phyloP scores from a whole-genome alignment of 768 basidiomycete genomes.

The Agaricus blazei region DNA sequence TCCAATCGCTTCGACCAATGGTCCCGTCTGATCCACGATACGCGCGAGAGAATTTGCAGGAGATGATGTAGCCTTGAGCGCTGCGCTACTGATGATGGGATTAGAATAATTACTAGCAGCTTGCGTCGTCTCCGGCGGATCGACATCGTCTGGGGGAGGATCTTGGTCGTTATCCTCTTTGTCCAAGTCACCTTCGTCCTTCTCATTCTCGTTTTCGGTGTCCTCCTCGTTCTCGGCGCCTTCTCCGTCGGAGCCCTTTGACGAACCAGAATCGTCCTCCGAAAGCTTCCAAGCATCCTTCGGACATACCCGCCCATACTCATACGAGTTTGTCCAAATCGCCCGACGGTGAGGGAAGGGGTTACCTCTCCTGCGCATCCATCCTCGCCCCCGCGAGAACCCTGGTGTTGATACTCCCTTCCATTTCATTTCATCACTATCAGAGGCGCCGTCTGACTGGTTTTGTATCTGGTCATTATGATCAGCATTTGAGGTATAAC shows the following conservation, averaged over 20 bases:
- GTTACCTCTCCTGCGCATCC: not conserved
- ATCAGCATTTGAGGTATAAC: constrained; percentile 13
- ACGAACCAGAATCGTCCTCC: constrained; percentile 2
- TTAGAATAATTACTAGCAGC: not conserved
- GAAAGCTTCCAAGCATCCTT: no score
- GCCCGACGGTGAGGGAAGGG: not conserved
- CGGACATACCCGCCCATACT: no score
- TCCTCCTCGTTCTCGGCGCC: constrained; percentile 12
- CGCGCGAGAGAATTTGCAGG: constrained; percentile 18
- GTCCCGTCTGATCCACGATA: constrained; percentile 27
- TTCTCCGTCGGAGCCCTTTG: constrained; percentile 9
- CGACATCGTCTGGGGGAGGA: not conserved
- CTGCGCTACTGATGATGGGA: constrained; percentile 5
- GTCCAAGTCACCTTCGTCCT: constrained; percentile 16
- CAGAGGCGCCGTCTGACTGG: constrained; percentile 14
- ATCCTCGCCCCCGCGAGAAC: not conserved
- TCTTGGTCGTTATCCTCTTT: not conserved
- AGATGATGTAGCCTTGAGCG: constrained; percentile 14
- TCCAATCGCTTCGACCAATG: constrained; percentile 20
- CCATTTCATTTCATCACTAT: constrained; percentile 6
- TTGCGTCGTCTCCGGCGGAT: not conserved
- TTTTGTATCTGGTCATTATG: constrained; percentile 17
- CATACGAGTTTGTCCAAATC: no score
- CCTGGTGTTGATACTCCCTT: constrained; percentile 12
- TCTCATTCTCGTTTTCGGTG: constrained; percentile 4